Base-by-base conservation (phyloP, 768 basidiomycete genomes). In the Lactarius hatsudake region DNA sequence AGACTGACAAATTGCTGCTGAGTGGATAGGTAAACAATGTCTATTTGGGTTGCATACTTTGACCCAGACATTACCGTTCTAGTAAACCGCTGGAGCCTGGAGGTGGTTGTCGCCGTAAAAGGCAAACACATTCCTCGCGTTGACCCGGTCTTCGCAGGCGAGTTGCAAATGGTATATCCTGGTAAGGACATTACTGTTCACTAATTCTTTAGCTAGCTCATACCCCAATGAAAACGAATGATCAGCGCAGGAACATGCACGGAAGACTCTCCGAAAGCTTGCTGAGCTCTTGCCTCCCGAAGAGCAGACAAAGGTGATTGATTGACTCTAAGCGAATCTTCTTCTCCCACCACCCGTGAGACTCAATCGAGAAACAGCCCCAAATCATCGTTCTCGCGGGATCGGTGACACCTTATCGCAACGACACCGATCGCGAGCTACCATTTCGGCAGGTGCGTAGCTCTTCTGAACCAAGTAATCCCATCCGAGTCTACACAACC, bases 341-440 rank as follows among this genome's bases (percentile, higher is more conserved):
- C 36, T 38, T 15, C 13, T 38, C 38, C 38, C 38, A 38, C 13
- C 4, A 40, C 38, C 4, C 13, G 38, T 58, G 30, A 38, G 7
- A 53, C 67, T n/a, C 3, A 48, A 53, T n/a, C 1, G 20, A 10
- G 36, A 57, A 18, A 18, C n/a, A 92, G 89, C 84, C 88, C 8
- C 92, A 93, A 75, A 79, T 90, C 9, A 74, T 91, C 18, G 74
- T 93, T 4, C 78, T 93, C 1, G 84, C 86, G 12, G 90, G 90
- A 23, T 84, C 83, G 71, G 79, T 77, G 6, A 86, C 83, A 2
- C 79, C 82, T 0, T 92, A 81, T 73, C 80, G 92, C 68, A 86
- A 93, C 74, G 93, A 95, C 74, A 95, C 94, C 13, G 93, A 95
- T 74, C 84, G 93, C 36, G 92, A 94, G 77, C 78, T 93, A 53